Evolutionary conservation across 768 basidiomycete genomes (phyloP).

Genomic region (Tephrocybe rancida): DNA sequence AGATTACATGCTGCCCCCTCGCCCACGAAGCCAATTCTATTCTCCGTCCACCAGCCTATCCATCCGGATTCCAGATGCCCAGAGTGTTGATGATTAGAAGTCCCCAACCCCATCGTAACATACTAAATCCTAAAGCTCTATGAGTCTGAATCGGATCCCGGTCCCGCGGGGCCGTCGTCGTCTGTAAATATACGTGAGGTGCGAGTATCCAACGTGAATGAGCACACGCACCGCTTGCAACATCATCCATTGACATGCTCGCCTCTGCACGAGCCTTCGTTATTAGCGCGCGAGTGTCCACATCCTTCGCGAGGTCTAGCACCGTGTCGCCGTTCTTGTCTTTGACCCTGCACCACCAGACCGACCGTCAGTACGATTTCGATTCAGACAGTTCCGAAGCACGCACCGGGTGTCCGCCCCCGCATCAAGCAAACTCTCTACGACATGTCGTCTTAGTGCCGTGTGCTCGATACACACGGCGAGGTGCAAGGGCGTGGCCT

Average conservation of each 20-base stretch:
- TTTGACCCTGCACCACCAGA: constrained; percentile 52
- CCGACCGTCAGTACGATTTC: not conserved
- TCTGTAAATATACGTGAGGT: constrained; percentile 17
- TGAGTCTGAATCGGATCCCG: constrained; percentile 38
- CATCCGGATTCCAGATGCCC: not conserved
- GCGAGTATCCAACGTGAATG: too few relatives aligned
- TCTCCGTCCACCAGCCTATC: not conserved
- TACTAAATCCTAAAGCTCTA: constrained; percentile 7
- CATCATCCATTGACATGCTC: constrained; percentile 57
- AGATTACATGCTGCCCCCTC: not conserved
- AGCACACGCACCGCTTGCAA: constrained; percentile 57
- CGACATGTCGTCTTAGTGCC: constrained; percentile 55
- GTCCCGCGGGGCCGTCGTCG: constrained; percentile 27
- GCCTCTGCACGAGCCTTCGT: constrained; percentile 54
- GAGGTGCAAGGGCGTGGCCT: constrained; percentile 79
- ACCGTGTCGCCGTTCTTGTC: constrained; percentile 67
- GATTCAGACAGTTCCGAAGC: not conserved
- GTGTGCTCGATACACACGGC: constrained; percentile 59
- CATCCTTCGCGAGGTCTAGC: constrained; percentile 55
- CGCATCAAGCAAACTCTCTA: constrained; percentile 73
- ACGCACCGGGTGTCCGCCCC: constrained; percentile 73
- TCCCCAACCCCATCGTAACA: not conserved
- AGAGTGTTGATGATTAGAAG: too few relatives aligned
- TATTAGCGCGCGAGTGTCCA: constrained; percentile 51
- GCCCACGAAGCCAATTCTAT: not conserved